Percentiles rank a stretch among this genome's conserved stretches.
Evolutionary conservation across 345 rosid species (phyloP).

Genomic region (Toxicodendron radicans): DNA sequence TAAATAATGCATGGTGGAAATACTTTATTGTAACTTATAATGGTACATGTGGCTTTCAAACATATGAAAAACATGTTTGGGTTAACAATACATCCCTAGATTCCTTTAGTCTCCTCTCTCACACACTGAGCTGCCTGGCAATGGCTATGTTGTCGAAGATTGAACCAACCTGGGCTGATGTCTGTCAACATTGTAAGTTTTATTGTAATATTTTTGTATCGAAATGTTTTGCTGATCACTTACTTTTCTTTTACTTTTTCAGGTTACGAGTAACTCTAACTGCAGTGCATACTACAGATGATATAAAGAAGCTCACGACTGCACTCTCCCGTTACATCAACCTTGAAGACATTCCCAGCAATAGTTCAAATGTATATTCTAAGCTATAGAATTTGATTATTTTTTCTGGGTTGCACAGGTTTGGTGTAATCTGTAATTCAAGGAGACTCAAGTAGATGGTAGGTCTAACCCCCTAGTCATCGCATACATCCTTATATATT

Average conservation of each 20-base stretch:
- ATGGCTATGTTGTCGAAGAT: too few species aligned
- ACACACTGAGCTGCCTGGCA: too few species aligned
- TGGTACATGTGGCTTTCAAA: too few species aligned
- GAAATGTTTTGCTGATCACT: background rate
- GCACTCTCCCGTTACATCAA: slow-evolving; percentile 59
- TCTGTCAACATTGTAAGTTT: background rate
- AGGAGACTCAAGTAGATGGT: background rate
- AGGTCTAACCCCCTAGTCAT: background rate
- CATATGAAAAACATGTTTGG: too few species aligned
- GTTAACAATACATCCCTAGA: too few species aligned
- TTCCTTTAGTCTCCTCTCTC: too few species aligned
- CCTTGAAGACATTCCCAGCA: slow-evolving; percentile 37
- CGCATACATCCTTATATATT: background rate
- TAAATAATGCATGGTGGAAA: too few species aligned
- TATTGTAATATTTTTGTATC: background rate
- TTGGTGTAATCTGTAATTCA: background rate
- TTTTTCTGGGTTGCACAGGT: background rate
- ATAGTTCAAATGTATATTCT: slow-evolving; percentile 35
- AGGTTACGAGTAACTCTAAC: slow-evolving; percentile 79
- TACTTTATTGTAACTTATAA: too few species aligned
- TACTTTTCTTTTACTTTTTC: background rate
- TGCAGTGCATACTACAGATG: slow-evolving; percentile 72
- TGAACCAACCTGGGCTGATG: too few species aligned
- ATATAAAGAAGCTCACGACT: slow-evolving; percentile 67
- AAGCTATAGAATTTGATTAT: slow-evolving; percentile 34